Evolutionary conservation across 2,329 filamentous ascomycete genomes (phyloP), one percentile per base, ranked within the genome.

Genomic region (Dendryphion nanum): DNA sequence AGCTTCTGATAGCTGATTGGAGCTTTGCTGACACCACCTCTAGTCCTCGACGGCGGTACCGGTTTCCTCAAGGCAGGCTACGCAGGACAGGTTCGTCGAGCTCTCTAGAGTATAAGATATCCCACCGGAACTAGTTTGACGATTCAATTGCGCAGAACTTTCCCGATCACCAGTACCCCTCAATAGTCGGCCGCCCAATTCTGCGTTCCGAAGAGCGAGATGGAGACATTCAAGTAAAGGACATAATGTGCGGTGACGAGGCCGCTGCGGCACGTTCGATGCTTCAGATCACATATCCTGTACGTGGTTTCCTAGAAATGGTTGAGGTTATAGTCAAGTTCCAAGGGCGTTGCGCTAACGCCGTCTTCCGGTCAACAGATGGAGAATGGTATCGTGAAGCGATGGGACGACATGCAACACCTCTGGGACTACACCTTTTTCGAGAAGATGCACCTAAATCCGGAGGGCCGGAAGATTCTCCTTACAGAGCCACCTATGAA

Each of bases 21-120:
- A 8, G n/a, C 50, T 38, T 33, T 52, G 56, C 62, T 66, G 50
- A 66, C 59, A 20, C 28, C 18, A 26, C 46, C 45, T 28, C 38
- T 39, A 97, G 93, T 98, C 67, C 91, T 98, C 79, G 93, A 98
- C 78, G 93, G 93, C 79, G 93, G 93, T 72, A 98, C 93, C 67
- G 93, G 93, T 72, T 98, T 98, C 79, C 85, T 98, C 71, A 98
- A 98, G 75, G 93, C 95, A 74, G 93, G 93, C 70, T 98, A 97
- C 76, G 93, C 93, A 64, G 93, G 86, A 63, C 90, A 85, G 74
- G 82, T 85, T 71, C 55, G 73, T 61, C 44, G 21, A 35, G 17
- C 30, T 37, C 14, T 16, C 33, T 21, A 12, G 8, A 8, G 3
- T n/a, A 10, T 2, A 26, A 26, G 23, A 8, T 26, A 28, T 18